Base-by-base conservation (phyloP, 352 stramenopile species). In the Thraustochytrium sp. region DNA sequence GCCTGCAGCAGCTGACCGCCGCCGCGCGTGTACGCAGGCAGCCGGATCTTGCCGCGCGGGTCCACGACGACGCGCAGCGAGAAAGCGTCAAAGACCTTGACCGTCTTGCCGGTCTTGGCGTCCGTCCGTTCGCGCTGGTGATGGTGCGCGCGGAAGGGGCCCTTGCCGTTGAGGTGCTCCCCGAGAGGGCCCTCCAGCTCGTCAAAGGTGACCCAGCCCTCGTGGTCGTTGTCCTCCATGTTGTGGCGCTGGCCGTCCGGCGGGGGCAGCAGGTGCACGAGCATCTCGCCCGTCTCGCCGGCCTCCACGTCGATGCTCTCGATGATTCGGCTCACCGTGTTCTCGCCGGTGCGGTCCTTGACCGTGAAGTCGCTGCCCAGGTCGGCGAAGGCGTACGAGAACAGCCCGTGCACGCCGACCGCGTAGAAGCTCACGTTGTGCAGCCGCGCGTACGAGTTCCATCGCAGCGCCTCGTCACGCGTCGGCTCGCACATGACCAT, bases 1-100 rank as follows among this genome's bases (percentile, higher is more conserved):
- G 98, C 92, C 87, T 99, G 95, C 16, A 91, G 96, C 56, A 96
- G 89, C 75, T 96, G 95, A 2, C 94, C 94, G 55, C 55, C 75
- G 42, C 55, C 55, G 34, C 42, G 51, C 55, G 44, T 31, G 3
- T 90, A 91, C 21, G 86, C 87, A 89, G 98, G 98, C 54, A 56
- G 3, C 5, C 8, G 2, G 18, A 31, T 29, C 29, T 53, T 38
- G 59, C 59, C 59, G 11, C n/a, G 23, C 16, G 59, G 59, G n/a
- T 75, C 62, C 13, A 84, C 34, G 13, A 84, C 61, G 9, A 94
- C 88, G 74, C 86, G 85, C 65, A 84, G 64, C 37, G 64, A 31
- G 44, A 74, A 84, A 13, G 78, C 64, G 34, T 84, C 73, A 62
- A 84, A 84, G 3, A 84, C 65, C 40, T 75, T 73, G 23, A 59